A percentile compares a stretch with the other conserved stretches of the same genome.
phyloP scores from a whole-genome alignment of 164 flowering plant genomes.

The Sextonia rubra region DNA sequence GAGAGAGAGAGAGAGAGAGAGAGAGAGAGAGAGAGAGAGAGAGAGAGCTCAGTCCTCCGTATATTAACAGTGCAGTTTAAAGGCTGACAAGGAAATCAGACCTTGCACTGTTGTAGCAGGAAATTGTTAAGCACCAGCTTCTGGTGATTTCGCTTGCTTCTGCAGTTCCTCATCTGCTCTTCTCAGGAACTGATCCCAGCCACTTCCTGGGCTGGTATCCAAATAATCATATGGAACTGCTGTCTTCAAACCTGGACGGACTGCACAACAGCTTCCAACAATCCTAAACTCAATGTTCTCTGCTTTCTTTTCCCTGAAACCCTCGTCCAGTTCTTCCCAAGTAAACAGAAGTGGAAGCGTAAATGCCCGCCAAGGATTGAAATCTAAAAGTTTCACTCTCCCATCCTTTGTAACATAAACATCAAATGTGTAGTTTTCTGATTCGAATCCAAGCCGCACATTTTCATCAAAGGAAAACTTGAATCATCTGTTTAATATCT shows the following conservation, averaged over 20 bases:
- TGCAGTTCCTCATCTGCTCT: conserved; percentile 56
- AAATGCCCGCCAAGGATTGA: conserved; percentile 79
- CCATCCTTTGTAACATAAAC: conserved; percentile 64
- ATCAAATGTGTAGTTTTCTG: conserved; percentile 73
- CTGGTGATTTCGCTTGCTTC: conserved; percentile 35
- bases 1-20: too few species aligned
- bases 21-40: too few species aligned
- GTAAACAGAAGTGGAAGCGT: conserved; percentile 71
- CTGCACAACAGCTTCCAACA: conserved; percentile 63
- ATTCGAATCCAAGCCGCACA: conserved; percentile 47
- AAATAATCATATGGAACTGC: conserved; percentile 92
- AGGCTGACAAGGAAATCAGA: too few species aligned
- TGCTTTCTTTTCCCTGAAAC: conserved; percentile 6
- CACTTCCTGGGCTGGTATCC: conserved; percentile 81
- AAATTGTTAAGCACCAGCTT: conserved; percentile 31
- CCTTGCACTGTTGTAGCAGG: conserved; percentile 3
- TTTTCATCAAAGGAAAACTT: conserved; percentile 44
- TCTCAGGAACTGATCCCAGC: conserved; percentile 85
- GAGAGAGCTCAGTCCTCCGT: too few species aligned
- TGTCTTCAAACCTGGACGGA: conserved; percentile 87
- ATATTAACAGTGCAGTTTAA: too few species aligned
- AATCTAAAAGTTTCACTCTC: conserved; percentile 74
- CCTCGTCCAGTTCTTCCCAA: conserved; percentile 80
- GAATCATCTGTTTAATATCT: conserved; percentile 32
- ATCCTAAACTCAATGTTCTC: conserved; percentile 53